Base-by-base conservation (phyloP, 2,329 filamentous ascomycete species). In the Colletotrichum simmondsii region DNA sequence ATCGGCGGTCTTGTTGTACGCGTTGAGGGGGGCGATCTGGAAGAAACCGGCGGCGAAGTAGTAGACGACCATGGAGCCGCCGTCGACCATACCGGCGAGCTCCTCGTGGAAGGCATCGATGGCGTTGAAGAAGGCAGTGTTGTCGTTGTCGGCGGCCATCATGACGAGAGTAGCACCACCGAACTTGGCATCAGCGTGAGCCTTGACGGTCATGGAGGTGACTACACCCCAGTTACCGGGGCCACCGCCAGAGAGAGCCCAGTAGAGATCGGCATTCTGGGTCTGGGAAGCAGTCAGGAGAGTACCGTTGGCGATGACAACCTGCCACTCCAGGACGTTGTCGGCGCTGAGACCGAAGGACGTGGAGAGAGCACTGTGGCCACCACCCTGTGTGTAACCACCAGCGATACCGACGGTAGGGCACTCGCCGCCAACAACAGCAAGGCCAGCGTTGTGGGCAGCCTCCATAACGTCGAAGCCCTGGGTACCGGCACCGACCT, bases 341-440 rank as follows among this genome's bases (percentile, higher is more conserved):
- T 93, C 91, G 0, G 89, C 89, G 11, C 81, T 87, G 0, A 93
- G 82, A 7, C 91, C 91, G 59, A 87, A 89, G 14, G 77, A 81
- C 1, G 87, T 87, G 35, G 82, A 83, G 1, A 92, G 81, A 0
- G 86, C 82, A 1, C 85, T 86, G 76, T 91, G 89, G 0, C 91
- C 91, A 11, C 89, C 91, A 5, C 89, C 90, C 77, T 90, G 88
- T 2, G 83, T 86, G 75, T 88, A 92, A 1, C 90, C 90, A n/a
- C 91, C 91, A 0, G 87, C 86, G 6, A 90, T 75, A 2, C 90
- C 90, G 5, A 92, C 89, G 0, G 86, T 88, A 1, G 85, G 80
- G 74, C 85, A 88, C 54, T 65, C 87, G 6, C 90, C 90, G n/a
- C 86, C 87, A 6, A 74, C 72, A 12, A 74, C 32, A 11, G 57